A percentile compares a stretch with the other conserved stretches of the same genome.
Evolutionary conservation across 129 eudicot species (phyloP).

Genomic region (Escallonia herrerae): DNA sequence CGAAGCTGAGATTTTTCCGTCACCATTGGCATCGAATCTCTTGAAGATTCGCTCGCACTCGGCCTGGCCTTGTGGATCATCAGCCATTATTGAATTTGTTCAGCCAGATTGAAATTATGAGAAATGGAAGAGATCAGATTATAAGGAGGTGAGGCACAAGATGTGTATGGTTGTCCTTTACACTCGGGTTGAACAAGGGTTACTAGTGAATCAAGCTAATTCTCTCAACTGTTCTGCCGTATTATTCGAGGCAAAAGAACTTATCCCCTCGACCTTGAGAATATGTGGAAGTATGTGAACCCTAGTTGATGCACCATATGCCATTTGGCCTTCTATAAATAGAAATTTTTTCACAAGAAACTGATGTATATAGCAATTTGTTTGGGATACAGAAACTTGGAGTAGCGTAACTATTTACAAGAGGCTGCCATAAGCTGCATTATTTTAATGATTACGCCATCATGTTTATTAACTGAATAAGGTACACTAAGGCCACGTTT

Average conservation of each 20-base stretch:
- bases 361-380: too few relatives aligned
- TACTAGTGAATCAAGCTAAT: not conserved
- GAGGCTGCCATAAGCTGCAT: too few relatives aligned
- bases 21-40: constrained; percentile 77
- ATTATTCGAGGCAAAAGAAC: not conserved
- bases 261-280: not conserved
- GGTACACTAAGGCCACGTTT: too few relatives aligned
- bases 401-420: too few relatives aligned
- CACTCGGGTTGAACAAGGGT: constrained; percentile 19
- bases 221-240: not conserved
- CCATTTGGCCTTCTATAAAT: too few relatives aligned
- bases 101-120: not conserved
- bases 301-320: too few relatives aligned
- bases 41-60: constrained; percentile 76
- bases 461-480: not conserved
- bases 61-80: constrained; percentile 44
- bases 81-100: constrained; percentile 36
- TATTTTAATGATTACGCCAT: too few relatives aligned
- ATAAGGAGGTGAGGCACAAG: constrained; percentile 15
- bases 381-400: too few relatives aligned
- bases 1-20: constrained; percentile 66
- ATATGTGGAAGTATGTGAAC: too few relatives aligned
- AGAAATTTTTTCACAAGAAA: too few relatives aligned
- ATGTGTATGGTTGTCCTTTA: constrained; percentile 31
- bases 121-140: constrained; percentile 5